Percentiles rank a stretch among this genome's conserved stretches.
phyloP scores from a whole-genome alignment of 202 grass and related monocot genomes.

The Cymbopogon flexuosus region DNA sequence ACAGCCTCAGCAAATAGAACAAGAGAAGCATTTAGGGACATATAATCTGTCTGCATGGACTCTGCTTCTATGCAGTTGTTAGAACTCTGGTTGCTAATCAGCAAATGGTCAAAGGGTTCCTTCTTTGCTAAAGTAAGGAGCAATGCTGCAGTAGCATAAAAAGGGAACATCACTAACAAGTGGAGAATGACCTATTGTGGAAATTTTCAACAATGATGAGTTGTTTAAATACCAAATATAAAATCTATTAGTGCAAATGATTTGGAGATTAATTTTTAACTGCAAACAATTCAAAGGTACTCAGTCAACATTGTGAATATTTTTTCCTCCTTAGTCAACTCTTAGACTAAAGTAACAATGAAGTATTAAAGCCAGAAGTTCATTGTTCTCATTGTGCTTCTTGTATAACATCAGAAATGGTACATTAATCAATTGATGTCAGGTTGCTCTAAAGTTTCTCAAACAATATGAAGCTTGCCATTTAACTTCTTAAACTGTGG shows the following conservation, averaged over 20 bases:
- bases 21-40: slow-evolving; percentile 38
- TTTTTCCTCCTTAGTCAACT: neutral
- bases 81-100: slow-evolving; percentile 36
- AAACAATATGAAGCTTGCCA: neutral
- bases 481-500: neutral
- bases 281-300: slow-evolving; percentile 13
- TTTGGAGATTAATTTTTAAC: neutral
- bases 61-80: slow-evolving; percentile 44
- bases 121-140: slow-evolving; percentile 67
- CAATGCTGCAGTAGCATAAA: slow-evolving; percentile 58
- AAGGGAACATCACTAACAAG: slow-evolving; percentile 29
- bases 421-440: neutral
- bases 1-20: slow-evolving; percentile 83
- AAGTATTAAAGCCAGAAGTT: neutral
- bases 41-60: slow-evolving; percentile 39
- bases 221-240: neutral
- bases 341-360: slow-evolving; percentile 1
- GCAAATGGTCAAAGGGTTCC: slow-evolving; percentile 47
- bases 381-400: neutral
- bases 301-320: slow-evolving; percentile 8
- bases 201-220: neutral
- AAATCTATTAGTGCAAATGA: neutral
- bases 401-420: slow-evolving; percentile 4
- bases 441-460: neutral
- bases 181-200: neutral